Percentiles rank a stretch among this genome's conserved stretches.
phyloP scores from a whole-genome alignment of 1,139 yeast genomes.

The Debaryomyces sp. region DNA sequence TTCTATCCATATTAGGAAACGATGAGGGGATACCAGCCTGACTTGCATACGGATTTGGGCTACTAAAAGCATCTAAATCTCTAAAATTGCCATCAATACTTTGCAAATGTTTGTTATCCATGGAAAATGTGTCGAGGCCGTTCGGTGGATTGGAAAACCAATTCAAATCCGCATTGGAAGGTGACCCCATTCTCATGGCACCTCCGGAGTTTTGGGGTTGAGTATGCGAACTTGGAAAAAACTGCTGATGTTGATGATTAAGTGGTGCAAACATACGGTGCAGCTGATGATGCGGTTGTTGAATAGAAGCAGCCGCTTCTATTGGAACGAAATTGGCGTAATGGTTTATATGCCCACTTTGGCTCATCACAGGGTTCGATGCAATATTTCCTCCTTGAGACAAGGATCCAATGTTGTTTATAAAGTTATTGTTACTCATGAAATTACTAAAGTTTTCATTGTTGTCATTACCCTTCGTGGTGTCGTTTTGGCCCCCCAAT shows the following conservation, averaged over 20 bases:
- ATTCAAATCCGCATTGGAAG: conserved; percentile 2
- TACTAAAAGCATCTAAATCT: neutral
- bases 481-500: neutral
- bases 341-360: conserved; percentile 15
- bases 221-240: conserved; percentile 13
- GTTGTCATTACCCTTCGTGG: conserved; percentile 9
- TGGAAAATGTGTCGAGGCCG: neutral
- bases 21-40: neutral
- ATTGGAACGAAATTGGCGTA: conserved; percentile 21
- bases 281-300: conserved; percentile 12
- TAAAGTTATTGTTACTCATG: conserved; percentile 6
- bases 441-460: conserved; percentile 7
- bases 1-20: neutral
- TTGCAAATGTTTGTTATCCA: neutral
- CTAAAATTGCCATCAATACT: neutral
- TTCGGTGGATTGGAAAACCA: neutral
- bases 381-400: neutral
- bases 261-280: conserved; percentile 15
- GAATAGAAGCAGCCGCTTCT: conserved; percentile 16
- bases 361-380: conserved; percentile 2
- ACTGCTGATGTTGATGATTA: conserved; percentile 7
- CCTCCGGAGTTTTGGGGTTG: conserved; percentile 11
- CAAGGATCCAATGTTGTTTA: conserved; percentile 1
- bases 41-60: neutral
- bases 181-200: conserved; percentile 2